A percentile compares a stretch with the other conserved stretches of the same genome.
phyloP scores from a whole-genome alignment of 805 yeast genomes.

The Isabelozyma gotoi region DNA sequence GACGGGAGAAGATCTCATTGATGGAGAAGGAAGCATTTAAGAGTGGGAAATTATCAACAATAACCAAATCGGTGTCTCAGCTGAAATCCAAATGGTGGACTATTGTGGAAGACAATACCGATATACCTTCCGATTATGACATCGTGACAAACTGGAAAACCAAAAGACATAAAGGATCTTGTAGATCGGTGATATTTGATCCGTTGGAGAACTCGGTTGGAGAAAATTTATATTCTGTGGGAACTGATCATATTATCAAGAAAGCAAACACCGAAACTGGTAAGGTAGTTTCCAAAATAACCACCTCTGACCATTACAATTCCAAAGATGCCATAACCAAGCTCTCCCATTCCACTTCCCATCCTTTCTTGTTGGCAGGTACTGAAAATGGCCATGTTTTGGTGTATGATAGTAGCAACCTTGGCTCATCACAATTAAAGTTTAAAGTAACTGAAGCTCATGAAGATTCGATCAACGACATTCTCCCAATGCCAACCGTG shows the following conservation, averaged over 20 bases:
- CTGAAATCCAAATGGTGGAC: constrained; percentile 49
- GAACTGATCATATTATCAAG: constrained; percentile 78
- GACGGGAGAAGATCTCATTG: constrained; percentile 19
- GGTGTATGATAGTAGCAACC: constrained; percentile 59
- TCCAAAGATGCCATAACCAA: constrained; percentile 39
- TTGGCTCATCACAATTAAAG: constrained; percentile 39
- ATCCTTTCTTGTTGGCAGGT: constrained; percentile 55
- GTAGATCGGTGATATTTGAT: constrained; percentile 70
- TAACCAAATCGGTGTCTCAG: constrained; percentile 29
- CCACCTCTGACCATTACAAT: constrained; percentile 17
- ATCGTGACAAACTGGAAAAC: constrained; percentile 70
- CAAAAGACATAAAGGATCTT: constrained; percentile 85
- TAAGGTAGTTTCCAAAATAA: constrained; percentile 61
- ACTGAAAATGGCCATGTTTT: constrained; percentile 68
- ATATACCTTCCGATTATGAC: constrained; percentile 22
- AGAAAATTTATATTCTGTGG: constrained; percentile 61
- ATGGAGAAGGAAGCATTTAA: constrained; percentile 24
- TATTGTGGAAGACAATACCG: constrained; percentile 26
- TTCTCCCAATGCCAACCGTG: constrained; percentile 65
- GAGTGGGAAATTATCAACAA: constrained; percentile 17
- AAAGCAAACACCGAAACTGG: constrained; percentile 73
- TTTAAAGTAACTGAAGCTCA: constrained; percentile 57
- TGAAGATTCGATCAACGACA: constrained; percentile 75
- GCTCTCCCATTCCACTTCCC: constrained; percentile 44
- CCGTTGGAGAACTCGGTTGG: constrained; percentile 48